A percentile compares a stretch with the other conserved stretches of the same genome.
Evolutionary conservation across 306 rosid species (phyloP).

Genomic region (Vachellia pachyceras): DNA sequence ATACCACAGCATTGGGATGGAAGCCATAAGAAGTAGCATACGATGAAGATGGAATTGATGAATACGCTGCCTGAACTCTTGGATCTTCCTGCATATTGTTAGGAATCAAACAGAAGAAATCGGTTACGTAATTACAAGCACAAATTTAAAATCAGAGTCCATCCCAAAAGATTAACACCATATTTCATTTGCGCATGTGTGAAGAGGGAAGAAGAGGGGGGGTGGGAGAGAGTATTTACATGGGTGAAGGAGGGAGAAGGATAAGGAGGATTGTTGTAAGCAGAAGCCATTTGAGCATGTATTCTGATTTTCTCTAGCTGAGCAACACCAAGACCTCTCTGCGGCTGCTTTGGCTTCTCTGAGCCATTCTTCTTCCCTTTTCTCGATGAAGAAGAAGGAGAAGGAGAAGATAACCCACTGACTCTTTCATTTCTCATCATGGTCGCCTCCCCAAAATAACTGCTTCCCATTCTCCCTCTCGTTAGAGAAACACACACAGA

Average conservation of each 20-base stretch:
- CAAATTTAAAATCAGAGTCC: no score
- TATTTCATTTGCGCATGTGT: neutral
- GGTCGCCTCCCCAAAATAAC: constrained; percentile 78
- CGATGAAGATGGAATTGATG: constrained; percentile 66
- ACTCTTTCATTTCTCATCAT: constrained; percentile 62
- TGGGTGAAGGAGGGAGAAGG: constrained; percentile 55
- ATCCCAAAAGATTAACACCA: no score
- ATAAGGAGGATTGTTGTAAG: constrained; percentile 42
- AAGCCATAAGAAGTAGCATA: constrained; percentile 72
- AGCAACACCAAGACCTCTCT: constrained; percentile 99
- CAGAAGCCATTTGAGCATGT: constrained; percentile 73
- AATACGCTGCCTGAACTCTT: constrained; percentile 70
- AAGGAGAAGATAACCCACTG: constrained; percentile 43
- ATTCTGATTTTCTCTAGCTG: constrained; percentile 98
- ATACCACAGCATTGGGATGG: constrained; percentile 76
- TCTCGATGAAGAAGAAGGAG: constrained; percentile 54
- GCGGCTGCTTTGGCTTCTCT: constrained; percentile 95
- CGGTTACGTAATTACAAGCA: neutral
- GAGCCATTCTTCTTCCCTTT: constrained; percentile 80
- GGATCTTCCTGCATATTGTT: constrained; percentile 73
- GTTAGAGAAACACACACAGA: neutral
- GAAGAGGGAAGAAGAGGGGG: neutral
- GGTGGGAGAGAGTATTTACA: constrained; percentile 32
- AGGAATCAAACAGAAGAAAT: neutral
- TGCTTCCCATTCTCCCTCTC: constrained; percentile 54